Evolutionary conservation across 192 early-diverging fungal species (phyloP), one percentile per base, ranked within the genome.

Genomic region (Coemansia sp.): DNA sequence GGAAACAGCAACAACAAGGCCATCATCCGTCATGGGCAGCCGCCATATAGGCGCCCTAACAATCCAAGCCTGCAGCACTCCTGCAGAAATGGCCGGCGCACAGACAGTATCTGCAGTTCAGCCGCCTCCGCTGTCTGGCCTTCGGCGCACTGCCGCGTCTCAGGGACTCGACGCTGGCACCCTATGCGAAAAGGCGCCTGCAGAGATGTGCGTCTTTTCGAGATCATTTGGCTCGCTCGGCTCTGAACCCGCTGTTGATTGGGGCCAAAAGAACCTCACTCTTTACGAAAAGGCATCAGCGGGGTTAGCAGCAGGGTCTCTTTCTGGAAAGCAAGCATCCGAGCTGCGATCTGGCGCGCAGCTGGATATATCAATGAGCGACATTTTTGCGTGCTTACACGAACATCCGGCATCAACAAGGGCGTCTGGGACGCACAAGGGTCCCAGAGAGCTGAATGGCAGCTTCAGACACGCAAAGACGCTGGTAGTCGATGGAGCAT

Each of bases 311-410:
- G n/a, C n/a, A n/a, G n/a, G n/a, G n/a, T 42, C 39, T 16, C 16
- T 42, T 42, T 16, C 39, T 10, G 39, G 39, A 42, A 42, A 42
- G 14, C 39, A 42, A 18, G 39, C 14, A 13, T 42, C 39, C 16
- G 39, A 42, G 39, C 14, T 54, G 27, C 20, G 9, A 14, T 42
- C 39, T 42, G 39, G 49, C 29, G 49, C 60, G 2, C 47, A 30
- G 11, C n/a, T 67, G 5, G 36, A 36, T n/a, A 67, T 67, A 27
- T 57, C 55, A 30, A 69, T 69, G 67, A 62, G 67, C 48, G 55
- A 62, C 27, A 69, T 69, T 6, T 69, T 69, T 62, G 55, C 67
- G n/a, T 61, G 42, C 20, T 0, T 58, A 22, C 50, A 22, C 19
- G 24, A 51, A 5, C n/a, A 20, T 7, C 49, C 20, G 5, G 6